These are phyloP conservation scores for Lachnellula willkommii DNA, from an alignment of 2,329 filamentous ascomycete genomes.

Conservation along the genomic window DNA sequence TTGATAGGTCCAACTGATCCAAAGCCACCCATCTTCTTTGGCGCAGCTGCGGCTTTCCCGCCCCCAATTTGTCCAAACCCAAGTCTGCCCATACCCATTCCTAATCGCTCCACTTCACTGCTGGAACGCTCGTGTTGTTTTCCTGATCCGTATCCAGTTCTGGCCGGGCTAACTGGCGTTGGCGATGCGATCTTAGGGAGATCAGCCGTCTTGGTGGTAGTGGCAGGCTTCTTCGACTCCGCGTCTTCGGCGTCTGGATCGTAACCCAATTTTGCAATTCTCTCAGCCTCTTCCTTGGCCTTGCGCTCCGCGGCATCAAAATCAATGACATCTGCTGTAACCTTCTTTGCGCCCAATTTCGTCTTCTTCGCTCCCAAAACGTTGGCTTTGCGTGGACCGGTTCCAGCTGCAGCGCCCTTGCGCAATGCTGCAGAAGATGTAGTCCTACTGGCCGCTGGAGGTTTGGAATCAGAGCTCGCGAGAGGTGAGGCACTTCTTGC, in stretches of 20 bases:
- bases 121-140: slow-evolving; percentile 57
- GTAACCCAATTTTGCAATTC: slow-evolving; percentile 92
- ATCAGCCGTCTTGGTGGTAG: slow-evolving; percentile 36
- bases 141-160: slow-evolving; percentile 57
- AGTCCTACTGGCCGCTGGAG: slow-evolving; percentile 62
- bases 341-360: slow-evolving; percentile 91
- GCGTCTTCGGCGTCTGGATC: slow-evolving; percentile 77
- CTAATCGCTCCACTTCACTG: slow-evolving; percentile 80
- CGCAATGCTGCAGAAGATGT: slow-evolving; percentile 77
- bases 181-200: slow-evolving; percentile 62
- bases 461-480: slow-evolving; percentile 50
- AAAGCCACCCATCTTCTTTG: slow-evolving; percentile 66
- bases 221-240: slow-evolving; percentile 39
- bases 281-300: slow-evolving; percentile 93
- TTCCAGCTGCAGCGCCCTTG: slow-evolving; percentile 58
- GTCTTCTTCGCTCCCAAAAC: slow-evolving; percentile 82
- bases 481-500: slow-evolving; percentile 82
- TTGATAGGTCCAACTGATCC: slow-evolving; percentile 76
- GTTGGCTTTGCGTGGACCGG: slow-evolving; percentile 71
- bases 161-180: slow-evolving; percentile 65
- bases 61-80: slow-evolving; percentile 31
- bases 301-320: slow-evolving; percentile 97
- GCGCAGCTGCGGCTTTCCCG: slow-evolving; percentile 34
- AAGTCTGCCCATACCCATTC: slow-evolving; percentile 49
- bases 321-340: slow-evolving; percentile 74